A percentile compares a stretch with the other conserved stretches of the same genome.
These are phyloP conservation scores for Secale cereale DNA, from an alignment of 176 grass and related monocot genomes.

Conservation along the genomic window DNA sequence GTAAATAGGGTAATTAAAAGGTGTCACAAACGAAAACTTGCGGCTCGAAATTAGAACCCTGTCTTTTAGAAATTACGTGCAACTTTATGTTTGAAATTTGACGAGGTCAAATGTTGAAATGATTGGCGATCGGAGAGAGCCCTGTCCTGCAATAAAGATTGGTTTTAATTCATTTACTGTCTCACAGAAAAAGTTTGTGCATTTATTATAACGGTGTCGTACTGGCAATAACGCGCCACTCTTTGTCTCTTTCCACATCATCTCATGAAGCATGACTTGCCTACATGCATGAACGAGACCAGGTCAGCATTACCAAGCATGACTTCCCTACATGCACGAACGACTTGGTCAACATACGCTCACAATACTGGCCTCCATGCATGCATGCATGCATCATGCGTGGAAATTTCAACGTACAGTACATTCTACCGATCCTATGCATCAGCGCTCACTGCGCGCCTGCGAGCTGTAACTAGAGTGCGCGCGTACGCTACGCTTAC, in stretches of 20 bases:
- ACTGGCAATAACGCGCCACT: background rate
- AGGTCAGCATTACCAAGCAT: background rate
- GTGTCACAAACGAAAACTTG: background rate
- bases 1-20: background rate
- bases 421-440: background rate
- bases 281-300: background rate
- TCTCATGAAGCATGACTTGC: background rate
- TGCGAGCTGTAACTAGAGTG: background rate
- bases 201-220: background rate
- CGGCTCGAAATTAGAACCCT: background rate
- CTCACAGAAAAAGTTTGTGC: background rate
- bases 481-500: background rate
- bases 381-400: background rate
- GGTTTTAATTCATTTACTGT: background rate
- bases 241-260: background rate
- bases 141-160: background rate
- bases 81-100: background rate
- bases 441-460: background rate
- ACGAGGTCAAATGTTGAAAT: too few relatives aligned
- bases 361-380: background rate
- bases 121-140: too few relatives aligned
- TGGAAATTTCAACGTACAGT: background rate
- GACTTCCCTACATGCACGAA: background rate
- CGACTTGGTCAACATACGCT: background rate
- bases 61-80: background rate